phyloP scores from a whole-genome alignment of 305 asterid species.

The Fraxinus floribunda region DNA sequence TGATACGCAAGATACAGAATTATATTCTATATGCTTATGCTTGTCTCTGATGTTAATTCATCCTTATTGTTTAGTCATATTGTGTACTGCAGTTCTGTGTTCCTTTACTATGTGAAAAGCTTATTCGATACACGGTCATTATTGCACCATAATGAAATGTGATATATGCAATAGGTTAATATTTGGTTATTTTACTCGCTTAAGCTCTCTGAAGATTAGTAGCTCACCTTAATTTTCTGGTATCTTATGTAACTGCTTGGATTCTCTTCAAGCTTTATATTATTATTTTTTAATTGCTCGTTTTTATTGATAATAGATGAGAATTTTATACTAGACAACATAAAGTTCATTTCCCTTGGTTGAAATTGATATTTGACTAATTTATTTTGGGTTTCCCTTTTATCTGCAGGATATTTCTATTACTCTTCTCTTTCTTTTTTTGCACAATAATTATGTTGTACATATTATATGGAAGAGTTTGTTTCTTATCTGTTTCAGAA shows the following conservation, averaged over 20 bases:
- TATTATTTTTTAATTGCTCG: not conserved
- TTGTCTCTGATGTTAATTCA: not conserved
- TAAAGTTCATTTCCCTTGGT: not conserved
- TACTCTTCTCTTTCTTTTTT: not conserved
- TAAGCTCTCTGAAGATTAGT: constrained; percentile 1
- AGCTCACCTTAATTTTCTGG: not conserved
- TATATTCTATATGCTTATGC: not conserved
- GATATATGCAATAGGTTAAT: not conserved
- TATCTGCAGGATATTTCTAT: not conserved
- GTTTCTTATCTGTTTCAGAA: not conserved
- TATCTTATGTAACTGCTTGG: constrained; percentile 8
- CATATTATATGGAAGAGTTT: not conserved
- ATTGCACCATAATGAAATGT: not conserved
- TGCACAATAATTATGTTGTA: not conserved
- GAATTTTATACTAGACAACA: not conserved
- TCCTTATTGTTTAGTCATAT: not conserved
- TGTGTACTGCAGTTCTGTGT: not conserved
- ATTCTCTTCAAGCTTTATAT: constrained; percentile 1
- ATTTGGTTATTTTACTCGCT: not conserved
- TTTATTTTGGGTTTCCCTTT: not conserved
- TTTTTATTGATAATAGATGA: not conserved
- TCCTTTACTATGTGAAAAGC: not conserved
- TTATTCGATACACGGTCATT: not conserved
- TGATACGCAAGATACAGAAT: not conserved
- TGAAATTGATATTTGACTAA: not conserved